phyloP scores from a whole-genome alignment of 1,284 basidiomycete genomes.

The Cutaneotrichosporon cavernicola region DNA sequence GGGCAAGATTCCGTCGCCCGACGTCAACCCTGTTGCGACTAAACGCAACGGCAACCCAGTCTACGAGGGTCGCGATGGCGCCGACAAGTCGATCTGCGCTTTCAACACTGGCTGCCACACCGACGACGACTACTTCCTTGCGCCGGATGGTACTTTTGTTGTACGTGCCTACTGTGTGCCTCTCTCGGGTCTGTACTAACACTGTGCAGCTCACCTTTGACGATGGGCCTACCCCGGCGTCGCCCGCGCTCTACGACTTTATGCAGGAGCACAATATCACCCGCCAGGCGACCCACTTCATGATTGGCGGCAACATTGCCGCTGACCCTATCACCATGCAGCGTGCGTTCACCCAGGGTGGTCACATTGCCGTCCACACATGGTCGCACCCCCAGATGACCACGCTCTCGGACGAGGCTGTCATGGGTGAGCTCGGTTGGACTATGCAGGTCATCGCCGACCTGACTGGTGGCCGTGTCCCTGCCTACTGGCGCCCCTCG shows the following conservation, averaged over 20 bases:
- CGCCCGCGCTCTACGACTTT: conserved; percentile 57
- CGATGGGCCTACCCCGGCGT: conserved; percentile 58
- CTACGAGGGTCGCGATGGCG: conserved; percentile 32
- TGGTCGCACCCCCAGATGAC: conserved; percentile 57
- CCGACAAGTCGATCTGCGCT: conserved; percentile 44
- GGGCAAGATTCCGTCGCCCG: conserved; percentile 10
- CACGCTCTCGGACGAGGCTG: conserved; percentile 58
- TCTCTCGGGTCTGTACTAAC: background rate
- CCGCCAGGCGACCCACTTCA: conserved; percentile 58
- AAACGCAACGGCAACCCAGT: conserved; percentile 14
- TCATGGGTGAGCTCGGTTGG: conserved; percentile 59
- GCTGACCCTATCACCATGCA: conserved; percentile 32
- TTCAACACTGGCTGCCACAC: conserved; percentile 48
- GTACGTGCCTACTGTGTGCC: conserved; percentile 27
- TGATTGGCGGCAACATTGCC: conserved; percentile 20
- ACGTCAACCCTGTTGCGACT: conserved; percentile 30
- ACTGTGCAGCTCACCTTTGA: conserved; percentile 53
- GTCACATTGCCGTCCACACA: conserved; percentile 56
- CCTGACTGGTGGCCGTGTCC: conserved; percentile 48
- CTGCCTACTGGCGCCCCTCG: conserved; percentile 53
- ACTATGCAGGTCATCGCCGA: conserved; percentile 53
- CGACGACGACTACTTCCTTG: conserved; percentile 34
- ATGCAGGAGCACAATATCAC: conserved; percentile 56
- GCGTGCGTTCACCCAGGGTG: conserved; percentile 35
- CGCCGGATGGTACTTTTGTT: conserved; percentile 42